A percentile compares a stretch with the other conserved stretches of the same genome.
Evolutionary conservation across 2,329 filamentous ascomycete species (phyloP).

Genomic region (Phialophora macrospora): DNA sequence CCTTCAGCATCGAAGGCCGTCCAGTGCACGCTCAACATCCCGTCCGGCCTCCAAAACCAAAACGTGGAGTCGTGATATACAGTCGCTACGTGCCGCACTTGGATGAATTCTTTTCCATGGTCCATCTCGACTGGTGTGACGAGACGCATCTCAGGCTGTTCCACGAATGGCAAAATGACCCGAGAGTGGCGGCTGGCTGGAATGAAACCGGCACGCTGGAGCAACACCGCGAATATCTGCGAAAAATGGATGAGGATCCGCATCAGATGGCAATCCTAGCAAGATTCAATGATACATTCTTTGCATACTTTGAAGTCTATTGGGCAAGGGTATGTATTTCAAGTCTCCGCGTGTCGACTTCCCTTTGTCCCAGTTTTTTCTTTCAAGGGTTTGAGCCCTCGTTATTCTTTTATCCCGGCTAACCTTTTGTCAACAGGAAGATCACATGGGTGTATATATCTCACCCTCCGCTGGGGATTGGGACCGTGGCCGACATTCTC

Average conservation of each 20-base stretch:
- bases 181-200: constrained; percentile 78
- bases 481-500: constrained; percentile 65
- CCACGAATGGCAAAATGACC: constrained; percentile 82
- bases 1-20: constrained; percentile 52
- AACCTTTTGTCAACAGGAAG: too few species aligned
- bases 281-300: constrained; percentile 70
- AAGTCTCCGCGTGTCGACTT: too few species aligned
- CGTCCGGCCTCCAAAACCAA: constrained; percentile 71
- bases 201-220: constrained; percentile 77
- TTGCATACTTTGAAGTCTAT: constrained; percentile 81
- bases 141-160: constrained; percentile 70
- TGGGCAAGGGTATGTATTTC: constrained; percentile 65
- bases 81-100: constrained; percentile 79
- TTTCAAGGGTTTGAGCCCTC: too few species aligned
- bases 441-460: constrained; percentile 61
- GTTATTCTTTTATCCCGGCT: too few species aligned
- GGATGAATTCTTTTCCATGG: constrained; percentile 75
- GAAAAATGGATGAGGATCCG: constrained; percentile 70
- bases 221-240: constrained; percentile 73
- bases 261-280: constrained; percentile 74
- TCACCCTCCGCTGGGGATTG: constrained; percentile 55
- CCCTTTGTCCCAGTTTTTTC: too few species aligned
- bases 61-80: constrained; percentile 72
- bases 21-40: constrained; percentile 70
- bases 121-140: constrained; percentile 71